Evolutionary conservation across 2,329 filamentous ascomycete genomes (phyloP).

Genomic region (Diaporthe vaccinii): DNA sequence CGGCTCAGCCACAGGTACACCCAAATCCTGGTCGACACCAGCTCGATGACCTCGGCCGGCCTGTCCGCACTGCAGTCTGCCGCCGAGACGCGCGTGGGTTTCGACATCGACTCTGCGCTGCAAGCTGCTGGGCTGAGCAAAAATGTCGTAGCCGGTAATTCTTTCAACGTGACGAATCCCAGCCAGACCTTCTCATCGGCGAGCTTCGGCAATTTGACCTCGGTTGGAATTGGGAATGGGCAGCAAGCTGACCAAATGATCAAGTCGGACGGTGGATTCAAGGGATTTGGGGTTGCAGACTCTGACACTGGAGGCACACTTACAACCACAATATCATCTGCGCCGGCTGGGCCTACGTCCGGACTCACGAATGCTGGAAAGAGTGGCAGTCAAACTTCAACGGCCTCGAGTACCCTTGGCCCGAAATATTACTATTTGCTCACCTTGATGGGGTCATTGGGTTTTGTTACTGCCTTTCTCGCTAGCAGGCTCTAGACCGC

Average conservation of each 20-base stretch:
- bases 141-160: slow-evolving; percentile 52
- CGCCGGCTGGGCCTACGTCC: neutral
- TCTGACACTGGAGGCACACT: neutral
- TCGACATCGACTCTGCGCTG: slow-evolving; percentile 46
- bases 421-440: accelerated
- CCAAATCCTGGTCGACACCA: slow-evolving; percentile 55
- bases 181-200: slow-evolving; percentile 40
- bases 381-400: neutral
- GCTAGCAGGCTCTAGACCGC: neutral
- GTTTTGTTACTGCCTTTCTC: too few relatives aligned
- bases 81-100: slow-evolving; percentile 45
- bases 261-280: neutral
- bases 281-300: neutral
- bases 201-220: neutral
- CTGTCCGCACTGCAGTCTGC: slow-evolving; percentile 46
- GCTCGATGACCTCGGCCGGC: slow-evolving; percentile 44
- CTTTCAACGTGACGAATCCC: slow-evolving; percentile 51
- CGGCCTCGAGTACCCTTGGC: neutral
- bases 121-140: slow-evolving; percentile 47
- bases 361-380: neutral
- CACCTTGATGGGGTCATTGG: accelerated
- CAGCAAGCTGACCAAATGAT: neutral
- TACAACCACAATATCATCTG: neutral
- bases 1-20: slow-evolving; percentile 56
- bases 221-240: accelerated